Evolutionary conservation across 495 filamentous ascomycete genomes (phyloP).

Genomic region (Aspergillus steynii): DNA sequence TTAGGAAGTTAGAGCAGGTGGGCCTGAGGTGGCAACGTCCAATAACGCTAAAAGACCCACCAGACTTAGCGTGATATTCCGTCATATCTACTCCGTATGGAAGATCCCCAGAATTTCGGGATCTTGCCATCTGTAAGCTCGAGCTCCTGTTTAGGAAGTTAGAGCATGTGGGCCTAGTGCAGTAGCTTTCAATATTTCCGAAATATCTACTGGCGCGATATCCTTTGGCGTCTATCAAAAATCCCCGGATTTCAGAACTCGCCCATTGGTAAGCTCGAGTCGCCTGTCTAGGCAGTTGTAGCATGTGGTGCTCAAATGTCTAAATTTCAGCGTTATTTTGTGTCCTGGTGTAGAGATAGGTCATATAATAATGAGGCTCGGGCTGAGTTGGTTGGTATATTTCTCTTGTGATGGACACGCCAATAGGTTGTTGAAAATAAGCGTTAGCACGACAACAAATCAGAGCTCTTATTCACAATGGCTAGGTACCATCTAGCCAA

Average conservation of each 20-base stretch:
- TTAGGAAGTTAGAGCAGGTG: slow-evolving; percentile 12
- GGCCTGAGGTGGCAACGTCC: background rate
- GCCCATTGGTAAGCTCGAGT: background rate
- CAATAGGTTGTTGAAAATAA: too few relatives aligned
- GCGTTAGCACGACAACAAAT: too few relatives aligned
- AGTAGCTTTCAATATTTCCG: background rate
- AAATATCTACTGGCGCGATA: too few relatives aligned
- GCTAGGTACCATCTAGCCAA: slow-evolving; percentile 1
- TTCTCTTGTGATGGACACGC: too few relatives aligned
- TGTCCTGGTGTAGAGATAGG: background rate
- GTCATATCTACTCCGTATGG: too few relatives aligned
- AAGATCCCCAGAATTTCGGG: too few relatives aligned
- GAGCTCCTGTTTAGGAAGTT: background rate
- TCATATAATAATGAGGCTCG: background rate
- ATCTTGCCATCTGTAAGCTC: background rate
- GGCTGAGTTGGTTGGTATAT: too few relatives aligned
- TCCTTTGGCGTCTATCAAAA: too few relatives aligned
- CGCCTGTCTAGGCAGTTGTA: background rate
- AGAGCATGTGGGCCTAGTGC: background rate
- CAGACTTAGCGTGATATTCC: too few relatives aligned
- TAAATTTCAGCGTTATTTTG: background rate
- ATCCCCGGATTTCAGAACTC: too few relatives aligned
- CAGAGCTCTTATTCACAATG: background rate
- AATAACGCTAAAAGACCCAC: too few relatives aligned
- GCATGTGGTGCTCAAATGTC: background rate